phyloP scores from a whole-genome alignment of 2,329 filamentous ascomycete species.

The Mariannaea elegans region DNA sequence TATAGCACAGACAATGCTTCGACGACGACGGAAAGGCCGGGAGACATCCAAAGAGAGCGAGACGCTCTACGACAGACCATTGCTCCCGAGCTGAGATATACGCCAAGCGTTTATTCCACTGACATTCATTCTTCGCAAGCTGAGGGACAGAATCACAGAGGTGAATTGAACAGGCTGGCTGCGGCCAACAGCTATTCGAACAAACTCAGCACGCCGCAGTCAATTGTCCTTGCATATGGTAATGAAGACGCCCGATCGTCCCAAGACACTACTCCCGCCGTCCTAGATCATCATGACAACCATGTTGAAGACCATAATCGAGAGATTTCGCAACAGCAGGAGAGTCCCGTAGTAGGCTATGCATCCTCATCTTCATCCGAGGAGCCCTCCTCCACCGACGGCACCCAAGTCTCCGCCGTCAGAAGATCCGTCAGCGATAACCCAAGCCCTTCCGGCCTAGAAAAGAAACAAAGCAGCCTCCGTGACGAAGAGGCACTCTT shows the following conservation, averaged over 20 bases:
- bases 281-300: neutral
- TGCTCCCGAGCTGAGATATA: neutral
- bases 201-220: neutral
- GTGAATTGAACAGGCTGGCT: neutral
- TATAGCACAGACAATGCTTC: conserved; percentile 20
- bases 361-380: conserved; percentile 3
- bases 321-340: neutral
- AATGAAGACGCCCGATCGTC: neutral
- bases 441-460: conserved; percentile 20
- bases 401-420: conserved; percentile 39
- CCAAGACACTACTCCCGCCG: neutral
- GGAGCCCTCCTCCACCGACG: conserved; percentile 16
- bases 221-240: conserved; percentile 1
- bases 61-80: neutral
- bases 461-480: conserved; percentile 34
- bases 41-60: neutral
- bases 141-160: neutral
- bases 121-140: neutral
- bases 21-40: neutral
- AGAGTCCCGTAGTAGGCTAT: neutral
- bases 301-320: neutral
- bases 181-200: neutral
- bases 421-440: conserved; percentile 31
- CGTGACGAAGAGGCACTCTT: conserved; percentile 62
- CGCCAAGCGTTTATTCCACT: neutral